Percentiles rank a stretch among this genome's conserved stretches.
These are phyloP conservation scores for Phoenix roebelenii DNA, from an alignment of 176 grass and related monocot species.

Conservation along the genomic window DNA sequence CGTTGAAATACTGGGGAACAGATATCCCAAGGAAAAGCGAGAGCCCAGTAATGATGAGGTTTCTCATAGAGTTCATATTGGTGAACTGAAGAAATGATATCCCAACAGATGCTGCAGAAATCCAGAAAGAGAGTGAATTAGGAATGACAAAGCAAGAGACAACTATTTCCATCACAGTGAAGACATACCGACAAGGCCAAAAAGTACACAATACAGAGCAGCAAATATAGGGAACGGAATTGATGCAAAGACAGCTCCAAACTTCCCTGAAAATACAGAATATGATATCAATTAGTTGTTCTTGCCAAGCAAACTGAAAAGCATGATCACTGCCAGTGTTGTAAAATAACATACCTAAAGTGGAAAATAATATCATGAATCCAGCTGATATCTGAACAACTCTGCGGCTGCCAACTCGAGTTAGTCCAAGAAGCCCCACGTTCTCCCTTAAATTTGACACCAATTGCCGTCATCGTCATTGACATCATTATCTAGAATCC, in stretches of 20 bases:
- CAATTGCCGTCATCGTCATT: slow-evolving; percentile 2
- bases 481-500: background rate
- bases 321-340: no score
- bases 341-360: slow-evolving; percentile 23
- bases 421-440: slow-evolving; percentile 49
- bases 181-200: slow-evolving; percentile 35
- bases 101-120: slow-evolving; percentile 44
- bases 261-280: slow-evolving; percentile 34
- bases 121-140: background rate
- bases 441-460: slow-evolving; percentile 44
- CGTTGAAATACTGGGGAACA: slow-evolving; percentile 41
- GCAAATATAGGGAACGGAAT: slow-evolving; percentile 59
- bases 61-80: slow-evolving; percentile 55
- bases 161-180: background rate
- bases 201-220: slow-evolving; percentile 47
- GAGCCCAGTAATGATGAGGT: slow-evolving; percentile 38
- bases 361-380: slow-evolving; percentile 53
- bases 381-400: slow-evolving; percentile 48
- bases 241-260: slow-evolving; percentile 49
- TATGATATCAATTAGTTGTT: no score
- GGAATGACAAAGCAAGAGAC: background rate
- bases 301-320: no score
- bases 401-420: slow-evolving; percentile 45
- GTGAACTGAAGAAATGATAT: slow-evolving; percentile 53
- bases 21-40: slow-evolving; percentile 54